Percentiles rank a stretch among this genome's conserved stretches.
Evolutionary conservation across 371 early-diverging fungal genomes (phyloP).

Genomic region (Lichtheimia ornata): DNA sequence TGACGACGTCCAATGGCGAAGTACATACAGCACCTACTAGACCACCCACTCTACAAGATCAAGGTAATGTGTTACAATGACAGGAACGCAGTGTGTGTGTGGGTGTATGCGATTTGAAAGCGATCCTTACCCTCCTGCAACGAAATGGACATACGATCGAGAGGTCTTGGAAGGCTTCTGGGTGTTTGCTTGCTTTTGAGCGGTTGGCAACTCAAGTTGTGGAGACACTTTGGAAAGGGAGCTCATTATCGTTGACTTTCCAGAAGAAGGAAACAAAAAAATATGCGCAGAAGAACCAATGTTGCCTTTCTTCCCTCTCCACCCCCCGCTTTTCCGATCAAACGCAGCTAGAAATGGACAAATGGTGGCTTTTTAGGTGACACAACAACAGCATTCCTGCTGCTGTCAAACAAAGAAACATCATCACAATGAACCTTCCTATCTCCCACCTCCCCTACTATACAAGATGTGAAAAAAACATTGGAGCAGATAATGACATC

Average conservation of each 20-base stretch:
- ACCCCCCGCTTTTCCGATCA: too few relatives aligned
- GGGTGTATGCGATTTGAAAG: not conserved
- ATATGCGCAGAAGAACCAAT: too few relatives aligned
- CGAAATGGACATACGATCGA: slow-evolving; percentile 67
- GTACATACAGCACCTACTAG: slow-evolving; percentile 82
- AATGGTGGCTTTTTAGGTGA: too few relatives aligned
- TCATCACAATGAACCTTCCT: too few relatives aligned
- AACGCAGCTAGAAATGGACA: too few relatives aligned
- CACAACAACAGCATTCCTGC: too few relatives aligned
- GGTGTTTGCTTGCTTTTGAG: slow-evolving; percentile 1
- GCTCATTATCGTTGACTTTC: not conserved
- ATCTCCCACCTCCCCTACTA: too few relatives aligned
- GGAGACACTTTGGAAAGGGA: not conserved
- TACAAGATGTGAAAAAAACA: too few relatives aligned
- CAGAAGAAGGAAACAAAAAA: slow-evolving; percentile 7
- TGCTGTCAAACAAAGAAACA: too few relatives aligned
- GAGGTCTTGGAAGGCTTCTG: slow-evolving; percentile 14
- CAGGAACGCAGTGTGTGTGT: not conserved
- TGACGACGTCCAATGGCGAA: slow-evolving; percentile 90
- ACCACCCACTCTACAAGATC: slow-evolving; percentile 55
- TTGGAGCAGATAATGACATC: too few relatives aligned
- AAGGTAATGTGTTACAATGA: not conserved
- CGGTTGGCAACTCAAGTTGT: slow-evolving; percentile 6
- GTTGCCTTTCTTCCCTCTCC: too few relatives aligned
- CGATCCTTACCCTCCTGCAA: slow-evolving; percentile 75